Conservation (phyloP, 495 filamentous ascomycete genomes). For the Rhypophila decipiens region DNA sequence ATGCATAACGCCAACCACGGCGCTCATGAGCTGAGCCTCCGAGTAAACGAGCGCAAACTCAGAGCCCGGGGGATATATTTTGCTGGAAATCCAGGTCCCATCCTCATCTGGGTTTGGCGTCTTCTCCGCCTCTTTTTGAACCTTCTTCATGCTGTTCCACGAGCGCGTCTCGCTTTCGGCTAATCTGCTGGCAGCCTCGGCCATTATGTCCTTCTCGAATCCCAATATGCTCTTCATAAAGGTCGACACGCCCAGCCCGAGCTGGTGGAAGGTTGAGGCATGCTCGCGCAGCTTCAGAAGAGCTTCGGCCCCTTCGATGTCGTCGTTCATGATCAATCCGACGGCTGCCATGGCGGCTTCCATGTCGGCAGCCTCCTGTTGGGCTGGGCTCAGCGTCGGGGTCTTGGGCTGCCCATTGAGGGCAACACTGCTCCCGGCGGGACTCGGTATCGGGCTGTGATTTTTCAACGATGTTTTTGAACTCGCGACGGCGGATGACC, state of each 20-base stretch:
- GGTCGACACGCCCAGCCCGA: slow-evolving; percentile 72
- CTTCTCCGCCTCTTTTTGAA: slow-evolving; percentile 49
- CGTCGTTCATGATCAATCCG: slow-evolving; percentile 80
- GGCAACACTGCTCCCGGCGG: slow-evolving; percentile 14
- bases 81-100: slow-evolving; percentile 17
- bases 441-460: slow-evolving; percentile 16
- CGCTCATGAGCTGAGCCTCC: slow-evolving; percentile 81
- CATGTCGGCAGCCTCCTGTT: slow-evolving; percentile 32
- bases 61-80: slow-evolving; percentile 70
- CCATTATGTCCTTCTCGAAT: slow-evolving; percentile 93
- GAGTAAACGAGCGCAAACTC: slow-evolving; percentile 74
- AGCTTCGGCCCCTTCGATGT: slow-evolving; percentile 79
- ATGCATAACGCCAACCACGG: slow-evolving; percentile 81
- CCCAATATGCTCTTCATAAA: slow-evolving; percentile 86
- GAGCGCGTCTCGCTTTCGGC: slow-evolving; percentile 72
- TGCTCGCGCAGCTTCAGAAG: slow-evolving; percentile 62
- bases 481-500: slow-evolving; percentile 11
- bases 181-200: slow-evolving; percentile 68
- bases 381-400: slow-evolving; percentile 13
- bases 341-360: slow-evolving; percentile 42
- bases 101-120: slow-evolving; percentile 12
- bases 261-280: slow-evolving; percentile 84
- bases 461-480: slow-evolving; percentile 17
- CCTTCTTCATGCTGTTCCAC: slow-evolving; percentile 70
- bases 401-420: slow-evolving; percentile 21